These are phyloP conservation scores for Globisporangium abappressorium DNA, from an alignment of 352 stramenopile genomes.

Conservation along the genomic window DNA sequence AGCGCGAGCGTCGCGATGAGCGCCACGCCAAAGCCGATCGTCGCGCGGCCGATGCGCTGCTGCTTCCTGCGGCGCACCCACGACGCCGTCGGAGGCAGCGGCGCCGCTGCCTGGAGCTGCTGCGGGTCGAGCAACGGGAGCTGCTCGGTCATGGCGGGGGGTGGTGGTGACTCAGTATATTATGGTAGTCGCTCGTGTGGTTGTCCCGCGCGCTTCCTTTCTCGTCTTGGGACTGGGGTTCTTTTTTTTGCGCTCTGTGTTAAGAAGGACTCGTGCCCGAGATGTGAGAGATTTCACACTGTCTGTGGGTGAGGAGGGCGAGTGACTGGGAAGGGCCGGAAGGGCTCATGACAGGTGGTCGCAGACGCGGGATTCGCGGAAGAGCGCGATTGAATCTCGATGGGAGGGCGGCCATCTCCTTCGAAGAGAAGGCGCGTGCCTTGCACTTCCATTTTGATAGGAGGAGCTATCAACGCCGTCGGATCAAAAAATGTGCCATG, in stretches of 20 bases:
- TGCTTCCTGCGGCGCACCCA: not conserved
- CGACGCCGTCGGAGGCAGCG: not conserved
- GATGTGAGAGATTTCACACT: not conserved
- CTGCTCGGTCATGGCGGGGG: not conserved
- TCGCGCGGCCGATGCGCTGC: conserved; percentile 28
- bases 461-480: no score
- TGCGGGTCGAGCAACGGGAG: not conserved
- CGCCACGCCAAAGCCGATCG: conserved; percentile 30
- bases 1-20: conserved; percentile 32
- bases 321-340: not conserved
- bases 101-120: not conserved
- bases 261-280: not conserved
- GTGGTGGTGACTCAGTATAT: not conserved
- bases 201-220: not conserved
- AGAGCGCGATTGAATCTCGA: not conserved
- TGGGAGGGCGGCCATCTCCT: not conserved
- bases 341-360: not conserved
- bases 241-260: not conserved
- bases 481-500: no score
- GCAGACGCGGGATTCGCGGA: not conserved
- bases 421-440: not conserved
- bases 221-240: not conserved
- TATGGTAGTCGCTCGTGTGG: not conserved
- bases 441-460: not conserved
- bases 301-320: not conserved